Evolutionary conservation across 257 asterid species (phyloP), one percentile per base, ranked within the genome.

Genomic region (Solanum appendiculatum): DNA sequence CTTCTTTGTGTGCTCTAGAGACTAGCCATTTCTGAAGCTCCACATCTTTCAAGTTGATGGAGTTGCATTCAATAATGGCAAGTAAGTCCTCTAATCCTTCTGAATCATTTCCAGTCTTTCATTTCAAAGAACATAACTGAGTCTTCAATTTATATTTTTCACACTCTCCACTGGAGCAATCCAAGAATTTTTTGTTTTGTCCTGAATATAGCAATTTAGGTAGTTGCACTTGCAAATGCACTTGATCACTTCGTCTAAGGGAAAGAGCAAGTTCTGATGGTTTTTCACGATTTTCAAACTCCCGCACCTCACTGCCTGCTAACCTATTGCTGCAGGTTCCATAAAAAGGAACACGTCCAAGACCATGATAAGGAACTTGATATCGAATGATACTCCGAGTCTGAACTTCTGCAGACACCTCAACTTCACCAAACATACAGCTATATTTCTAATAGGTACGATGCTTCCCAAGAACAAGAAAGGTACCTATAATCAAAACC

Each of bases 391-490:
- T 58, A 60, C 72, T 21, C 23, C 82, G 86, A 85, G 77, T 40
- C 85, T 86, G 78, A 86, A 86, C 87, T 56, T 89, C 87, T 44
- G 88, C 86, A 72, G 87, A 21, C 60, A 89, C 90, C 88, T 89
- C 91, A 34, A 27, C 69, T 72, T 87, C 89, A 87, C 89, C 91
- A 87, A 89, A 89, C 91, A 89, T 89, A 72, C 86, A 87, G 34
- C 88, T 72, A 89, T 89, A 87, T 83, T 87, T 89, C 40, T 63
- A 84, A 39, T 37, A 56, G 80, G 64, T 63, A 34, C 87, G 86
- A 33, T 40, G 84, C 86, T 82, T 73, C 69, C 80, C 86, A 31
- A 25, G 39, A 64, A n/a, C 75, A 25, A 87, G 87, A 86, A 87
- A 89, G 66, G 69, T 69, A 72, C 91, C 91, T 72, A 68, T 51